A percentile compares a stretch with the other conserved stretches of the same genome.
Evolutionary conservation across 352 stramenopile genomes (phyloP).

Genomic region (Phytophthora niederhauseri): DNA sequence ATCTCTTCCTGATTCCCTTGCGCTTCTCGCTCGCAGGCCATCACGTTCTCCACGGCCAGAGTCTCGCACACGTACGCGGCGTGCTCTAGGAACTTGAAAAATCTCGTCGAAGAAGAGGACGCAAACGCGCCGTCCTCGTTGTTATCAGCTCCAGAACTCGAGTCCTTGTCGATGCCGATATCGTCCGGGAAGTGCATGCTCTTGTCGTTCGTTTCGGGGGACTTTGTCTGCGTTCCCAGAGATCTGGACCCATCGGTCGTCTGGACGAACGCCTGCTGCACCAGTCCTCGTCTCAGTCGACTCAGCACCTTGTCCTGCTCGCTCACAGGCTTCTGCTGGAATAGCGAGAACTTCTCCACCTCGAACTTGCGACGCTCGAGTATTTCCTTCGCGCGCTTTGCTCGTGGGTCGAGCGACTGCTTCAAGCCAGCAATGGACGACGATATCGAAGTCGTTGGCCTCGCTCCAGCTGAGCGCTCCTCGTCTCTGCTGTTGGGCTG

Average conservation of each 20-base stretch:
- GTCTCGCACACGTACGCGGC: conserved; percentile 64
- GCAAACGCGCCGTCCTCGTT: conserved; percentile 20
- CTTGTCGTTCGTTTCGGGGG: conserved; percentile 42
- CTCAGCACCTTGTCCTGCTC: conserved; percentile 64
- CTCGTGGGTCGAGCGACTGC: conserved; percentile 68
- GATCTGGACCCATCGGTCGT: conserved; percentile 64
- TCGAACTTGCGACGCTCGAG: conserved; percentile 68
- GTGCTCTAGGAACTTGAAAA: conserved; percentile 70
- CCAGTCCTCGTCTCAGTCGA: conserved; percentile 50
- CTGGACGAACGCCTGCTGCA: conserved; percentile 63
- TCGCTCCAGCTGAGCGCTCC: conserved; percentile 3
- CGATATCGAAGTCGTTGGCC: conserved; percentile 41
- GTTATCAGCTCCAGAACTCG: conserved; percentile 18
- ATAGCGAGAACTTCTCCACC: conserved; percentile 70
- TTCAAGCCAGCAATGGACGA: conserved; percentile 81
- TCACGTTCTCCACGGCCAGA: conserved; percentile 57
- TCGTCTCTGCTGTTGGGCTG: conserved; percentile 13
- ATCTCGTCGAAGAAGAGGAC: conserved; percentile 46
- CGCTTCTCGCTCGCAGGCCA: conserved; percentile 23
- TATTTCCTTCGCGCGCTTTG: conserved; percentile 64
- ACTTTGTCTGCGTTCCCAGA: conserved; percentile 59
- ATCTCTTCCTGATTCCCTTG: conserved; percentile 20
- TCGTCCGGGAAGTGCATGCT: conserved; percentile 81
- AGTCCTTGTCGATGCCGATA: conserved; percentile 59
- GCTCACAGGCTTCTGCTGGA: conserved; percentile 61